These are phyloP conservation scores for Coemansia sp. DNA, from an alignment of 192 early-diverging fungal species.

Conservation along the genomic window DNA sequence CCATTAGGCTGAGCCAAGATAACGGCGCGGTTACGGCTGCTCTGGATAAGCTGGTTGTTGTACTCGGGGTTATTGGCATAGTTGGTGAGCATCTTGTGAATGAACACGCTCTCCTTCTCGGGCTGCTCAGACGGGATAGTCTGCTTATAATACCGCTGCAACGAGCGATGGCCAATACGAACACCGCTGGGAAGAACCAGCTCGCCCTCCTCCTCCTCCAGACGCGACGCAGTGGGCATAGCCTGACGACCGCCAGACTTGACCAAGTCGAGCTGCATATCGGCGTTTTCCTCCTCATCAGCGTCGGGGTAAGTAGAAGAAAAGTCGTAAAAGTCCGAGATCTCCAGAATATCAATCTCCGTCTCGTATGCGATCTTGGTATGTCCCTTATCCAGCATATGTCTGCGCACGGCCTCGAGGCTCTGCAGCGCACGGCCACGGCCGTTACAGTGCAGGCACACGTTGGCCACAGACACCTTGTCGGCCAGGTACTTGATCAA, in stretches of 20 bases:
- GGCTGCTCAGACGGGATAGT: slow-evolving; percentile 60
- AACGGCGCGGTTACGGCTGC: slow-evolving; percentile 43
- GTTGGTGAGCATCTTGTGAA: slow-evolving; percentile 75
- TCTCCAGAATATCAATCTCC: slow-evolving; percentile 86
- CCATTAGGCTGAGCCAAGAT: slow-evolving; percentile 46
- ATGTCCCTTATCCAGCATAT: slow-evolving; percentile 97
- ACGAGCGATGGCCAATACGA: slow-evolving; percentile 77
- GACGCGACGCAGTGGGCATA: slow-evolving; percentile 25
- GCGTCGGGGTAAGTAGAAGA: slow-evolving; percentile 80
- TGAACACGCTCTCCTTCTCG: slow-evolving; percentile 75
- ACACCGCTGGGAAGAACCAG: slow-evolving; percentile 85
- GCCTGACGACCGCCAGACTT: slow-evolving; percentile 33
- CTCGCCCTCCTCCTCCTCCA: slow-evolving; percentile 82
- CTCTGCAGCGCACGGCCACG: slow-evolving; percentile 79
- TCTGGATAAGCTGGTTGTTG: slow-evolving; percentile 34
- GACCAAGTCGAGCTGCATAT: slow-evolving; percentile 34
- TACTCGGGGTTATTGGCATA: slow-evolving; percentile 58
- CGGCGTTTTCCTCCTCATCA: slow-evolving; percentile 46
- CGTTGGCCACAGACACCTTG: slow-evolving; percentile 93
- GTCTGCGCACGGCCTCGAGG: slow-evolving; percentile 91
- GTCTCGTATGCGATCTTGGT: slow-evolving; percentile 96
- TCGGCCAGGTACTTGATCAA: slow-evolving; percentile 91
- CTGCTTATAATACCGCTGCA: slow-evolving; percentile 87
- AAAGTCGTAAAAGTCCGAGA: slow-evolving; percentile 97
- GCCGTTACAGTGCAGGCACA: slow-evolving; percentile 95